Conservation (phyloP, 1,284 basidiomycete genomes). For the Cryptococcus neoformans region DNA sequence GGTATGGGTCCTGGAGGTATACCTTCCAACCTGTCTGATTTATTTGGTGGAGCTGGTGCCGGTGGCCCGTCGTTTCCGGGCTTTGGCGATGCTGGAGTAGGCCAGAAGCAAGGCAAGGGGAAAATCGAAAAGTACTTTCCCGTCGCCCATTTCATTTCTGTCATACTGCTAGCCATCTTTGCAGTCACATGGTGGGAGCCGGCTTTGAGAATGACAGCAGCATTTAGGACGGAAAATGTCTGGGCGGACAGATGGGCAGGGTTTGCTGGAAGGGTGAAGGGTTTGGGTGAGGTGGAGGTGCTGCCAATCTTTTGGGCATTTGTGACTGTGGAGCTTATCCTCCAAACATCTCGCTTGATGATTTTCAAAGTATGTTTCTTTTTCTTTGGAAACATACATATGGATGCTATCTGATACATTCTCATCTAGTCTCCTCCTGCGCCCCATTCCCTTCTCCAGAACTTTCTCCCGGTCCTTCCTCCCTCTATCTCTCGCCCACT, state of each 20-base stretch:
- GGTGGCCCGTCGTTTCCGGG: constrained; percentile 15
- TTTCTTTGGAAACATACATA: background rate
- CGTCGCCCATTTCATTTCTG: constrained; percentile 38
- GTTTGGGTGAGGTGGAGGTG: constrained; percentile 19
- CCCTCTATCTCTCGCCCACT: constrained; percentile 34
- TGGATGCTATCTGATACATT: background rate
- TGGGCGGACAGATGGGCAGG: constrained; percentile 21
- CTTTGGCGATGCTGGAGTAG: constrained; percentile 11
- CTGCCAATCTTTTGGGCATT: constrained; percentile 52
- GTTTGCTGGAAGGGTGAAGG: constrained; percentile 18
- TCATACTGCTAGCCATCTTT: constrained; percentile 39
- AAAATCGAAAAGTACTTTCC: constrained; percentile 36
- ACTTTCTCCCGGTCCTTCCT: constrained; percentile 48
- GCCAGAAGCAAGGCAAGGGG: constrained; percentile 12
- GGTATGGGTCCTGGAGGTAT: constrained; percentile 15
- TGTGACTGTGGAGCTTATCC: constrained; percentile 42
- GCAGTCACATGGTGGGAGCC: constrained; percentile 48
- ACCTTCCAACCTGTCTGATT: constrained; percentile 5
- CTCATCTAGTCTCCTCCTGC: constrained; percentile 20
- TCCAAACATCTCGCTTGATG: constrained; percentile 45
- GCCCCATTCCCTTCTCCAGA: constrained; percentile 36
- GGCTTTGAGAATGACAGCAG: constrained; percentile 17
- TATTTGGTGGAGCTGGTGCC: constrained; percentile 6
- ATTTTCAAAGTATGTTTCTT: constrained; percentile 33
- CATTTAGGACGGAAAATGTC: constrained; percentile 12